A percentile compares a stretch with the other conserved stretches of the same genome.
Evolutionary conservation across 2,329 filamentous ascomycete species (phyloP).

Genomic region (Acrodontium crateriforme): DNA sequence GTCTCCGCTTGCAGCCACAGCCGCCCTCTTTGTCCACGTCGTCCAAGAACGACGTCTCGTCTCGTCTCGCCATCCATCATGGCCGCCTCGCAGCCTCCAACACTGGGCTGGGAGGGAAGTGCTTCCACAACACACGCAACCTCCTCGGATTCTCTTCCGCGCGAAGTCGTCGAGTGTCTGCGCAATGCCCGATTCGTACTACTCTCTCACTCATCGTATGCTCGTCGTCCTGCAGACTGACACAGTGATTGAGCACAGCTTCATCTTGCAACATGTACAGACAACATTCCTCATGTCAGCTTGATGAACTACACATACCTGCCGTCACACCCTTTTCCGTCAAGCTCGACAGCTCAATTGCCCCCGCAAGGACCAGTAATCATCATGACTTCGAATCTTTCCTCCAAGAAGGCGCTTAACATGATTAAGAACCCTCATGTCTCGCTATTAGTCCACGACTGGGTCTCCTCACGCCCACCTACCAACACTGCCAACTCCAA

Average conservation of each 20-base stretch:
- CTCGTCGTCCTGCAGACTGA: background rate
- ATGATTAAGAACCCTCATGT: constrained; percentile 74
- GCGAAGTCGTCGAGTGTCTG: constrained; percentile 78
- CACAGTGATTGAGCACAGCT: constrained; percentile 44
- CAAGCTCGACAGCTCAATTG: constrained; percentile 42
- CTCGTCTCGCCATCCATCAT: too few relatives aligned
- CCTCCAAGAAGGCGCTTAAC: constrained; percentile 69
- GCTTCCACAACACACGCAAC: constrained; percentile 59
- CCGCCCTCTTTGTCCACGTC: too few relatives aligned
- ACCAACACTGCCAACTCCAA: constrained; percentile 37
- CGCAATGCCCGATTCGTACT: constrained; percentile 87
- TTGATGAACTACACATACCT: constrained; percentile 99
- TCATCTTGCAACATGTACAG: constrained; percentile 80
- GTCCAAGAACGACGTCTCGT: too few relatives aligned
- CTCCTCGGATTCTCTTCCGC: constrained; percentile 55
- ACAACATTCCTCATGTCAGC: constrained; percentile 77
- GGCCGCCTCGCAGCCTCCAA: constrained; percentile 12
- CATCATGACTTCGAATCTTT: constrained; percentile 79
- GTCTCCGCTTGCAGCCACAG: too few relatives aligned
- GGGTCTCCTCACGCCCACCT: constrained; percentile 84
- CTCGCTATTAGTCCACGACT: constrained; percentile 92
- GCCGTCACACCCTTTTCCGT: constrained; percentile 30
- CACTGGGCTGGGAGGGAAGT: constrained; percentile 34
- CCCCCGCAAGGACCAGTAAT: constrained; percentile 42
- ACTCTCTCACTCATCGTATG: constrained; percentile 18